Conservation (phyloP, 352 stramenopile species). For the Halophytophthora batemanensis region DNA sequence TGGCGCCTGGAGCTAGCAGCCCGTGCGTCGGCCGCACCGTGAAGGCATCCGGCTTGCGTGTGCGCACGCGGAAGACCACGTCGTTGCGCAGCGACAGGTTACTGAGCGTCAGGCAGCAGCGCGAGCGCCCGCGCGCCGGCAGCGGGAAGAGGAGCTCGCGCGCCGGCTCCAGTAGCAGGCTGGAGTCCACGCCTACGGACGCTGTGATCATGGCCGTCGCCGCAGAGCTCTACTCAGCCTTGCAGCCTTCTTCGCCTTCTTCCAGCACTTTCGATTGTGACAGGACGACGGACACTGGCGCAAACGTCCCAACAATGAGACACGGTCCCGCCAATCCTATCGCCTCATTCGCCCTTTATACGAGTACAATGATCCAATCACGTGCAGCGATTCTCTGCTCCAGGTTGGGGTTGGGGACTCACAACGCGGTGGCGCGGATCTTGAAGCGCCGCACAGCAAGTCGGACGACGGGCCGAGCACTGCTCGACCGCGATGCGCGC, state of each 20-base stretch:
- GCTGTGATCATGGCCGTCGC: conserved; percentile 56
- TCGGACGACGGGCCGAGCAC: too few relatives aligned
- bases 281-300: too few relatives aligned
- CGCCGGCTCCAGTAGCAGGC: conserved; percentile 66
- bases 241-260: neutral
- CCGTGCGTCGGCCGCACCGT: conserved; percentile 67
- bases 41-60: conserved; percentile 74
- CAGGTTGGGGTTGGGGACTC: too few relatives aligned
- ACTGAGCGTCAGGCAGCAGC: conserved; percentile 42
- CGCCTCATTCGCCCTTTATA: too few relatives aligned
- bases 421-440: conserved; percentile 8
- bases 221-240: neutral
- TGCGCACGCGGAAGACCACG: conserved; percentile 75
- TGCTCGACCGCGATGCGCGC: conserved; percentile 33
- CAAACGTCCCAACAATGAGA: too few relatives aligned
- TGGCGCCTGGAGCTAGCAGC: conserved; percentile 37
- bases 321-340: too few relatives aligned
- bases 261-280: neutral
- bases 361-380: too few relatives aligned
- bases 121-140: conserved; percentile 11
- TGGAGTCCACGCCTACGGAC: conserved; percentile 67
- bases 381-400: too few relatives aligned
- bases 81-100: conserved; percentile 63
- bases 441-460: conserved; percentile 10
- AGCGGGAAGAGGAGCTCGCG: conserved; percentile 48